Conservation (phyloP, 2,329 filamentous ascomycete species). For the Fragosphaeria purpurea region DNA sequence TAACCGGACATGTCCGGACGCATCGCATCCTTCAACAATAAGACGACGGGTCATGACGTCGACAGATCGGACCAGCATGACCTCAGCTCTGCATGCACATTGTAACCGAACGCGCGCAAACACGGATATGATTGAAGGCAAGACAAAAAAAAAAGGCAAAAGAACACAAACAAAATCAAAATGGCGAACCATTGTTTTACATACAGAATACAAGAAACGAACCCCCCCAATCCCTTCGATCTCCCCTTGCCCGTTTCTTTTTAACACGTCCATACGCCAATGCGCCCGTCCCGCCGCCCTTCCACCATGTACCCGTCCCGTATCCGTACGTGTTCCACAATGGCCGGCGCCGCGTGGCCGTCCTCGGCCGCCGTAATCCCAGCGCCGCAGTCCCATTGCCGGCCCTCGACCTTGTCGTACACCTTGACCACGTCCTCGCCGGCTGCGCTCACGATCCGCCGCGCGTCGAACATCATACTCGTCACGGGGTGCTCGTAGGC, state of each 20-base stretch:
- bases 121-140: not conserved
- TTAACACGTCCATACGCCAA: slow-evolving; percentile 80
- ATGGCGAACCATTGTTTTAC: not conserved
- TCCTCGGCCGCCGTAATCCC: slow-evolving; percentile 62
- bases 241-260: not conserved
- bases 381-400: slow-evolving; percentile 93
- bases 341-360: slow-evolving; percentile 47
- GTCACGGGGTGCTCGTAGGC: slow-evolving; percentile 88
- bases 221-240: not conserved
- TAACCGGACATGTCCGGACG: no score
- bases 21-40: no score
- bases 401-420: slow-evolving; percentile 92
- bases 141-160: not conserved
- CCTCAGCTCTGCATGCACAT: no score
- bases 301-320: slow-evolving; percentile 92
- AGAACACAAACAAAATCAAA: not conserved
- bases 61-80: no score
- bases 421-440: slow-evolving; percentile 94
- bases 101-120: not conserved
- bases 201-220: not conserved
- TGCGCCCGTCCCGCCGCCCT: slow-evolving; percentile 74
- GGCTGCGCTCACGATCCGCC: slow-evolving; percentile 80
- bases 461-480: slow-evolving; percentile 92
- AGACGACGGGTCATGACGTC: no score
- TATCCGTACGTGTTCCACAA: slow-evolving; percentile 78